phyloP scores from a whole-genome alignment of 352 stramenopile genomes.

The Pythium phragmitis region DNA sequence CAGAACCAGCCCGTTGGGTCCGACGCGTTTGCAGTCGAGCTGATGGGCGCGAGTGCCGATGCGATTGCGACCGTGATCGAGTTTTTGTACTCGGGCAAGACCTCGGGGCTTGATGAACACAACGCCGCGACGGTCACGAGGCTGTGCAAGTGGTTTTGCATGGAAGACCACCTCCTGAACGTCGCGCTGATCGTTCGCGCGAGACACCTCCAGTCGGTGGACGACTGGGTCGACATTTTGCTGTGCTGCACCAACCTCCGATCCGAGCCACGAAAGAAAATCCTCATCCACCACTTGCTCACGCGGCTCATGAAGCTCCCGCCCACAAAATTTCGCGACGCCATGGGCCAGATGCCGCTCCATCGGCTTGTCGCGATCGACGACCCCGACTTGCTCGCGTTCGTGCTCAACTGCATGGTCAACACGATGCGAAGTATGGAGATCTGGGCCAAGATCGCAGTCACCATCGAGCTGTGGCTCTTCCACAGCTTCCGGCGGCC shows the following conservation, averaged over 20 bases:
- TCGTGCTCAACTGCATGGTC: conserved; percentile 39
- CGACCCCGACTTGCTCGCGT: conserved; percentile 38
- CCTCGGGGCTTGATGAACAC: conserved; percentile 31
- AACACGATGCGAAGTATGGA: conserved; percentile 41
- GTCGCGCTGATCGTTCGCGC: conserved; percentile 36
- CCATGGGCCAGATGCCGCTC: conserved; percentile 36
- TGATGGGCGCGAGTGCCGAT: conserved; percentile 35
- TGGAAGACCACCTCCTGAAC: conserved; percentile 43
- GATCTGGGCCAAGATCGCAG: conserved; percentile 52
- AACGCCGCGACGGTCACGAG: conserved; percentile 38
- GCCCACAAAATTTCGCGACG: conserved; percentile 24
- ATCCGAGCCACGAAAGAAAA: conserved; percentile 15
- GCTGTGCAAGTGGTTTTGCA: conserved; percentile 45
- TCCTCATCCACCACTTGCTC: conserved; percentile 38
- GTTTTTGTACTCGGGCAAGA: conserved; percentile 51
- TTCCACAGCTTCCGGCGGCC: conserved; percentile 14
- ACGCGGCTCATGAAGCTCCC: conserved; percentile 33
- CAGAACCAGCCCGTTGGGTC: too few species aligned
- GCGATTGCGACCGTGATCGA: conserved; percentile 52
- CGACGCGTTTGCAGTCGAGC: conserved; percentile 42
- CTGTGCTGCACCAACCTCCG: conserved; percentile 28
- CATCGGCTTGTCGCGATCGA: conserved; percentile 34
- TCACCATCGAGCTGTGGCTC: conserved; percentile 42
- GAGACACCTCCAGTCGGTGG: conserved; percentile 25
- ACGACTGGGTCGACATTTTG: conserved; percentile 55